Evolutionary conservation across 208 protist species (phyloP).

Genomic region (Naegleria lovaniensis): DNA sequence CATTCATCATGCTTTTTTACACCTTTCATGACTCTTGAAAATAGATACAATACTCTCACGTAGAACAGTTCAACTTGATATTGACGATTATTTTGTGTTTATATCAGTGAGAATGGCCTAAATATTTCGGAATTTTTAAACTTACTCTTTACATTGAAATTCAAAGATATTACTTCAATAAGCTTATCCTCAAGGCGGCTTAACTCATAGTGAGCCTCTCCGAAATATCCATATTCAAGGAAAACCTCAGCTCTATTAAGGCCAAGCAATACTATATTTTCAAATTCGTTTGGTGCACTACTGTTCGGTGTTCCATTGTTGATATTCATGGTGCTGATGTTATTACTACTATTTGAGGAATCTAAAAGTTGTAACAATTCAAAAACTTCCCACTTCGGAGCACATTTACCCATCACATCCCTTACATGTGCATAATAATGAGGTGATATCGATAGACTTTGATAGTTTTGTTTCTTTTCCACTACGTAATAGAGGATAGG

Average conservation of each 20-base stretch:
- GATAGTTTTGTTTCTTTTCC: too few species aligned
- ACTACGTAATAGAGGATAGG: too few species aligned
- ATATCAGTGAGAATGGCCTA: too few species aligned
- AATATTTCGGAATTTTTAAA: not conserved
- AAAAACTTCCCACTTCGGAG: not conserved
- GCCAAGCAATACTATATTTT: not conserved
- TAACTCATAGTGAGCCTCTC: not conserved
- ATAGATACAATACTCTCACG: not conserved
- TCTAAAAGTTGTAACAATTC: not conserved
- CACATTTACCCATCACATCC: not conserved
- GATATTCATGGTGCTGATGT: too few species aligned
- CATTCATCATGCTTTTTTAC: not conserved
- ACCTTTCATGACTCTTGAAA: not conserved
- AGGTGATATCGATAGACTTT: too few species aligned
- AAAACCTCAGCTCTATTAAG: not conserved
- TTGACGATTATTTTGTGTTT: too few species aligned
- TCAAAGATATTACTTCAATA: not conserved
- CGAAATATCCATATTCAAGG: not conserved
- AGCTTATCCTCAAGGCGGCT: not conserved
- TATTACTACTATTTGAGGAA: not conserved
- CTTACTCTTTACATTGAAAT: not conserved
- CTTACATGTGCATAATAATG: too few species aligned
- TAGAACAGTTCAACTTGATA: constrained; percentile 13
- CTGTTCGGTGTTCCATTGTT: too few species aligned
- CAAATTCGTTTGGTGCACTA: not conserved